These are phyloP conservation scores for Diplodia seriata DNA, from an alignment of 2,329 filamentous ascomycete species.

Conservation along the genomic window DNA sequence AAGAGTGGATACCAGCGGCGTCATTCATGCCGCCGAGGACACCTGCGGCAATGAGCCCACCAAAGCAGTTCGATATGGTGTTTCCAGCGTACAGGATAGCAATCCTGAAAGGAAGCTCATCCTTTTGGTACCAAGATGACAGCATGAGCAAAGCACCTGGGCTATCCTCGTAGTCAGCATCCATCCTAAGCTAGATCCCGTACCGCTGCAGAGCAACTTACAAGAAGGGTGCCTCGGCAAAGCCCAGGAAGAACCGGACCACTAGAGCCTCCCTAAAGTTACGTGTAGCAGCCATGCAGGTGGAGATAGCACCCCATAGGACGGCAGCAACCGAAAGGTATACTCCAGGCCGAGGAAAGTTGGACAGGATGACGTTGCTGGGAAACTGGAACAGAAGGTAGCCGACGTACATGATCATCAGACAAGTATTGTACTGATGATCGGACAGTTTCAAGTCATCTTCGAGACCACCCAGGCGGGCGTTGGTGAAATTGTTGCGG, in stretches of 20 bases:
- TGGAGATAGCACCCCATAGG: slow-evolving; percentile 27
- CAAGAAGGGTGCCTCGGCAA: slow-evolving; percentile 31
- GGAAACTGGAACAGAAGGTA: slow-evolving; percentile 40
- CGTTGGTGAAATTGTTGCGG: slow-evolving; percentile 45
- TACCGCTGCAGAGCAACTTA: neutral
- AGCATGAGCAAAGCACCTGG: slow-evolving; percentile 58
- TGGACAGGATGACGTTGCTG: slow-evolving; percentile 34
- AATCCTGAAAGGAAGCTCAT: slow-evolving; percentile 59
- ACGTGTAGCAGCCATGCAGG: slow-evolving; percentile 22
- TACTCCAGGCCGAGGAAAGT: slow-evolving; percentile 30
- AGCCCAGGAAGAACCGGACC: slow-evolving; percentile 30
- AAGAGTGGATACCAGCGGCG: slow-evolving; percentile 42
- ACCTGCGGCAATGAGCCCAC: slow-evolving; percentile 61
- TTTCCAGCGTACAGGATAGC: slow-evolving; percentile 61
- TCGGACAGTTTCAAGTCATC: slow-evolving; percentile 42
- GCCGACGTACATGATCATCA: slow-evolving; percentile 37
- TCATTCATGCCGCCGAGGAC: slow-evolving; percentile 52
- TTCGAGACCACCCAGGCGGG: slow-evolving; percentile 44
- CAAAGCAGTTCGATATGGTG: slow-evolving; percentile 59
- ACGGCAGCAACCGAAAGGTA: slow-evolving; percentile 31
- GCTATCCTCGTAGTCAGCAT: slow-evolving; percentile 16
- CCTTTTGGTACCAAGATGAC: slow-evolving; percentile 61
- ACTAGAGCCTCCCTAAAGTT: slow-evolving; percentile 2
- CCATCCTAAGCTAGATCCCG: slow-evolving; percentile 31
- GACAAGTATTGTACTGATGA: slow-evolving; percentile 42